Conservation (phyloP, 345 rosid species). For the Moricandia arvensis region DNA sequence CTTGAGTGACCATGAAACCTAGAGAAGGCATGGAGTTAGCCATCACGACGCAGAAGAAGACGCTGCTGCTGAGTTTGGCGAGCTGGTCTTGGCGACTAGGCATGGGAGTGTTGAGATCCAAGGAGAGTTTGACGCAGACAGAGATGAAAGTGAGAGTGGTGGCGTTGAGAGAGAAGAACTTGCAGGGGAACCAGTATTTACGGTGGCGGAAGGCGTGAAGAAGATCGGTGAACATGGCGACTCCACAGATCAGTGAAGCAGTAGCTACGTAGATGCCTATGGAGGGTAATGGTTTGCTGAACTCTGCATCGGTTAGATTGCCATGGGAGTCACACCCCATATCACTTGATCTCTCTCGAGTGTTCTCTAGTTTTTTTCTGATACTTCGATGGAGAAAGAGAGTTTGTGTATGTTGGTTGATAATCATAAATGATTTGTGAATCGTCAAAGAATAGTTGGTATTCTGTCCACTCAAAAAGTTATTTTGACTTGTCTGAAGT, state of each 20-base stretch:
- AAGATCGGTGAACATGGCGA: constrained; percentile 65
- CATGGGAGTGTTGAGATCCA: constrained; percentile 90
- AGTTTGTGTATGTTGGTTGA: not conserved
- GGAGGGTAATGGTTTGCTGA: constrained; percentile 72
- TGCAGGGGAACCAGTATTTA: constrained; percentile 77
- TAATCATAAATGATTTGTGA: not conserved
- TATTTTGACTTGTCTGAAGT: constrained; percentile 15
- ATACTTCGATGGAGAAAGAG: not conserved
- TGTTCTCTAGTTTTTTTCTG: not conserved
- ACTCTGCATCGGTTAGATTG: constrained; percentile 53
- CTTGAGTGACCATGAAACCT: constrained; percentile 65
- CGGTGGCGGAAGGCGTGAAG: constrained; percentile 52
- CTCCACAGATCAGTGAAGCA: constrained; percentile 68
- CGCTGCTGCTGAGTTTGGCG: constrained; percentile 75
- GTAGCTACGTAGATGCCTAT: constrained; percentile 81
- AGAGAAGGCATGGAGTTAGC: constrained; percentile 87
- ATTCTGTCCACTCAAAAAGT: not conserved
- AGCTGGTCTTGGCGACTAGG: constrained; percentile 84
- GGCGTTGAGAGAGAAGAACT: constrained; percentile 68
- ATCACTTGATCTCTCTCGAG: constrained; percentile 3
- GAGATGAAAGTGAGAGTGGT: constrained; percentile 65
- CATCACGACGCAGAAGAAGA: constrained; percentile 66
- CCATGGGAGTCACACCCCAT: constrained; percentile 68
- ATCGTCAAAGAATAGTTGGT: not conserved
- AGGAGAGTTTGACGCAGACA: constrained; percentile 66